These are phyloP conservation scores for Candida freyschussii DNA, from an alignment of 1,139 yeast genomes.

Conservation along the genomic window DNA sequence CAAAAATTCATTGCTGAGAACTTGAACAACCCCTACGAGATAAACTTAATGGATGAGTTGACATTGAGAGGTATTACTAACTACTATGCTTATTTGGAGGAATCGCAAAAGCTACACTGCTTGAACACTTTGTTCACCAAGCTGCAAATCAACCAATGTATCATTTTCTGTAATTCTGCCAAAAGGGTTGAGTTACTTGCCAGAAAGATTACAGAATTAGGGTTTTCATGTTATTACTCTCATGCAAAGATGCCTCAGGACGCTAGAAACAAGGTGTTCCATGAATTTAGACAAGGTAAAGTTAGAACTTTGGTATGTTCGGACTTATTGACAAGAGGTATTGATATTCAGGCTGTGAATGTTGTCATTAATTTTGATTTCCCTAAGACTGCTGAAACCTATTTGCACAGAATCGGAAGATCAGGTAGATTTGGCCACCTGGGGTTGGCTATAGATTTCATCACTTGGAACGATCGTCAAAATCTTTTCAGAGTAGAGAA, in stretches of 20 bases:
- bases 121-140: constrained; percentile 91
- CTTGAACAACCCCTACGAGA: constrained; percentile 81
- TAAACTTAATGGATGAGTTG: constrained; percentile 95
- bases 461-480: constrained; percentile 96
- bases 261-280: constrained; percentile 96
- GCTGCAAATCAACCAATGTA: constrained; percentile 91
- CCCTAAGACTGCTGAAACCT: constrained; percentile 97
- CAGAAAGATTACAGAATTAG: constrained; percentile 91
- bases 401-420: constrained; percentile 97
- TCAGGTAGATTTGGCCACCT: constrained; percentile 98
- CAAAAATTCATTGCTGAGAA: constrained; percentile 91
- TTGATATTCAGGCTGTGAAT: constrained; percentile 97
- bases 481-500: constrained; percentile 92
- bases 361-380: constrained; percentile 97
- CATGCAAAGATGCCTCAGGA: constrained; percentile 98
- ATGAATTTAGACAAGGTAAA: constrained; percentile 97
- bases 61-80: constrained; percentile 95
- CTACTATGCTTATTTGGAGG: constrained; percentile 96
- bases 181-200: constrained; percentile 94
- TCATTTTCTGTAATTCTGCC: constrained; percentile 94
- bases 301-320: constrained; percentile 97
- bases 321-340: constrained; percentile 95
- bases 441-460: constrained; percentile 94
- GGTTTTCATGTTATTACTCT: constrained; percentile 93
- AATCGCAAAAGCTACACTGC: constrained; percentile 92